Conservation (phyloP, 495 filamentous ascomycete species). For the Eremomyces bilateralis region DNA sequence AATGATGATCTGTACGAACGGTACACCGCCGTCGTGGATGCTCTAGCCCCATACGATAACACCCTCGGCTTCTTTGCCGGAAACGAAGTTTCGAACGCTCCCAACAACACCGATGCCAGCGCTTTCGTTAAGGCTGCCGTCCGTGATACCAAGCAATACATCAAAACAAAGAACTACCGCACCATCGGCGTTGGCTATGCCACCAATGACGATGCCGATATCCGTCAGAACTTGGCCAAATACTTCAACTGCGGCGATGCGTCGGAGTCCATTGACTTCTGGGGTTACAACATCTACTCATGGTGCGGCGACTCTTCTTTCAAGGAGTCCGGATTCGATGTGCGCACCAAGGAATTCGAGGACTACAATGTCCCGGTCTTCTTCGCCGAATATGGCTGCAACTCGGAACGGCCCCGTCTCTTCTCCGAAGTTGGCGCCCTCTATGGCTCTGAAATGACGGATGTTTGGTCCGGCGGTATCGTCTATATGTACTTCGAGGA, state of each 20-base stretch:
- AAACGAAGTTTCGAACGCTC: slow-evolving; percentile 82
- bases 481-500: slow-evolving; percentile 97
- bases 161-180: slow-evolving; percentile 54
- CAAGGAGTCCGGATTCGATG: slow-evolving; percentile 49
- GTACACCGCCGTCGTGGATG: slow-evolving; percentile 71
- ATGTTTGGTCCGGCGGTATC: slow-evolving; percentile 80
- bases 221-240: slow-evolving; percentile 55
- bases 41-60: slow-evolving; percentile 59
- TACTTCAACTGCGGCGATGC: slow-evolving; percentile 77
- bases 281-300: slow-evolving; percentile 98
- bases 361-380: slow-evolving; percentile 84
- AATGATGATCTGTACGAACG: slow-evolving; percentile 47
- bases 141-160: slow-evolving; percentile 85
- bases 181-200: slow-evolving; percentile 84
- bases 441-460: slow-evolving; percentile 59
- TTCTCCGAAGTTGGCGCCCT: slow-evolving; percentile 78
- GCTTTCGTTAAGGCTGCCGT: slow-evolving; percentile 94
- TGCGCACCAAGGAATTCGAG: slow-evolving; percentile 58
- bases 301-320: slow-evolving; percentile 81
- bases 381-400: slow-evolving; percentile 98
- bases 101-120: slow-evolving; percentile 61
- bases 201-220: slow-evolving; percentile 68
- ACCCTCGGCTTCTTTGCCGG: slow-evolving; percentile 90
- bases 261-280: slow-evolving; percentile 62
- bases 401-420: slow-evolving; percentile 44